Percentiles rank a stretch among this genome's conserved stretches.
These are phyloP conservation scores for Anthoceros angustus DNA, from an alignment of 225 moss, liverwort and hornwort species.

Conservation along the genomic window DNA sequence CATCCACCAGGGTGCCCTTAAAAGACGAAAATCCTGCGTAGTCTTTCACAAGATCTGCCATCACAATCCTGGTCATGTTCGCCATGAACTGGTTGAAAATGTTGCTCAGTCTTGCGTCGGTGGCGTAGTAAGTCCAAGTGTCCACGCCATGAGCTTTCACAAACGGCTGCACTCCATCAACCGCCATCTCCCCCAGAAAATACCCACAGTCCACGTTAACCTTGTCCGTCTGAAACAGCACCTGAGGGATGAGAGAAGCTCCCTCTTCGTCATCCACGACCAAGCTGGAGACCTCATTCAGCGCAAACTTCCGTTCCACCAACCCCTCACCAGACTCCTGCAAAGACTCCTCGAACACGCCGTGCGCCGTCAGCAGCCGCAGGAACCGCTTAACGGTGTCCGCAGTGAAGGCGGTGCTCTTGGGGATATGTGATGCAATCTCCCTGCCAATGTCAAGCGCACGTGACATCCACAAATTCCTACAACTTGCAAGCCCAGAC, in stretches of 20 bases:
- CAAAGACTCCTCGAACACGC: not conserved
- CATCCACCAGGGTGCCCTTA: constrained; percentile 26
- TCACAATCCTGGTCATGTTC: constrained; percentile 11
- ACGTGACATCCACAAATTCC: not conserved
- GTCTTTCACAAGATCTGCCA: not conserved
- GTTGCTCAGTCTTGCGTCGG: constrained; percentile 7
- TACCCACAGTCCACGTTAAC: not conserved
- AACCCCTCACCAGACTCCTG: not conserved
- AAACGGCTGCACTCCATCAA: constrained; percentile 20
- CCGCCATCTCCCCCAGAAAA: not conserved
- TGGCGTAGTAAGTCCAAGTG: constrained; percentile 14
- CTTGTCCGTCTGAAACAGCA: not conserved
- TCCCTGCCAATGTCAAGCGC: not conserved
- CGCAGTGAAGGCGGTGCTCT: not conserved
- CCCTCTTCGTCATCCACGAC: not conserved
- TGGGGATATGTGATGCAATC: not conserved
- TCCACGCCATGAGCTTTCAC: constrained; percentile 12
- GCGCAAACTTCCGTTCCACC: not conserved
- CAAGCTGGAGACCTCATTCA: not conserved
- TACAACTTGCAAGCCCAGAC: too few species aligned
- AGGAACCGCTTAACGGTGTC: not conserved
- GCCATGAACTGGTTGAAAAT: constrained; percentile 8
- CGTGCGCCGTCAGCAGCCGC: not conserved
- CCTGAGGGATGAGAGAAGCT: not conserved
- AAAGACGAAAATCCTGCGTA: constrained; percentile 16